These are phyloP conservation scores for Parietaria judaica DNA, from an alignment of 306 rosid species.

Conservation along the genomic window DNA sequence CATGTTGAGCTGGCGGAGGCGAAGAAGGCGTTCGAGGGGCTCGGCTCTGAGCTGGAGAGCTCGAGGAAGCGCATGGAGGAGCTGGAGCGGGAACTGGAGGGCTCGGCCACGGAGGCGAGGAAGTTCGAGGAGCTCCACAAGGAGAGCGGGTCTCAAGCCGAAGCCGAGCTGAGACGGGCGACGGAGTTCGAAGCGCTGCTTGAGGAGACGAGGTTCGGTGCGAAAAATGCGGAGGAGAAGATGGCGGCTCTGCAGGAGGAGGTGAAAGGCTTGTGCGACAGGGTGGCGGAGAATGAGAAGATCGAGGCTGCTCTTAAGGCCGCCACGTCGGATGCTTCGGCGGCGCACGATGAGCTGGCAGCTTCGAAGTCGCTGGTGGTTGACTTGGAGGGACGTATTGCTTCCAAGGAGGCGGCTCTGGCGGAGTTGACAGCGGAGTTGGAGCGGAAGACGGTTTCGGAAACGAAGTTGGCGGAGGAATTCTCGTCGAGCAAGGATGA, in stretches of 20 bases:
- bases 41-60: slow-evolving; percentile 56
- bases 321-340: slow-evolving; percentile 59
- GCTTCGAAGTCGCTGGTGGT: slow-evolving; percentile 52
- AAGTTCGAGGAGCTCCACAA: slow-evolving; percentile 84
- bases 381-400: slow-evolving; percentile 43
- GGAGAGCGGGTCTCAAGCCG: slow-evolving; percentile 74
- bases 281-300: slow-evolving; percentile 59
- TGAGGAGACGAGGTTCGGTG: slow-evolving; percentile 50
- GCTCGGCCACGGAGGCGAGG: slow-evolving; percentile 42
- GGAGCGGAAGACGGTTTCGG: slow-evolving; percentile 47
- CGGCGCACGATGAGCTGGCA: slow-evolving; percentile 56
- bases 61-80: slow-evolving; percentile 56
- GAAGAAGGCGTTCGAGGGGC: slow-evolving; percentile 59
- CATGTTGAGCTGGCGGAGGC: slow-evolving; percentile 53
- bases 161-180: slow-evolving; percentile 60
- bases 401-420: slow-evolving; percentile 46
- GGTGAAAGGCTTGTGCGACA: slow-evolving; percentile 61
- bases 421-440: slow-evolving; percentile 51
- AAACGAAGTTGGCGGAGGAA: slow-evolving; percentile 64
- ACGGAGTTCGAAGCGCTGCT: slow-evolving; percentile 62
- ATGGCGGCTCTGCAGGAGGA: slow-evolving; percentile 59
- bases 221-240: slow-evolving; percentile 58
- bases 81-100: slow-evolving; percentile 51
- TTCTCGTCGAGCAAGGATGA: slow-evolving; percentile 65
- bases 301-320: slow-evolving; percentile 62